Conservation (phyloP, 176 grass and related monocot species). For the Phoenix dactylifera region DNA sequence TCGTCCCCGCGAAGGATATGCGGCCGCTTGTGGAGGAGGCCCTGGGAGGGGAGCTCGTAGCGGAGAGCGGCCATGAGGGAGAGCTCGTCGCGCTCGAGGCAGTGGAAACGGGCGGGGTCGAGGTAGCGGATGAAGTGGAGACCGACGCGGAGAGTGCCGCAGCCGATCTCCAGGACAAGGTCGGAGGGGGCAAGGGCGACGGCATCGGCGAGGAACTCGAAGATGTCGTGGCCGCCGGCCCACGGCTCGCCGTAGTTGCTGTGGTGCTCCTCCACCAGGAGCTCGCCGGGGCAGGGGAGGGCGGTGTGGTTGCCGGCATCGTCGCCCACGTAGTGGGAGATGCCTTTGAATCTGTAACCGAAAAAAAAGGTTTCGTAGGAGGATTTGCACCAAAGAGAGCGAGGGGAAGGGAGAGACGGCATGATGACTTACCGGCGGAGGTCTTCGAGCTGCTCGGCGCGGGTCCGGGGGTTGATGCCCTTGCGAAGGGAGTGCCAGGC, state of each 20-base stretch:
- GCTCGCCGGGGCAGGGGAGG: constrained; percentile 58
- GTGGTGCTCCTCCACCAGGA: constrained; percentile 96
- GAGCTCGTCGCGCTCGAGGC: constrained; percentile 80
- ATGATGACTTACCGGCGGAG: constrained; percentile 43
- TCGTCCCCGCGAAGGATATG: constrained; percentile 64
- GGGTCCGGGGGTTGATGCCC: constrained; percentile 91
- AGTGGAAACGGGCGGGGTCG: constrained; percentile 60
- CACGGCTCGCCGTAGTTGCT: constrained; percentile 93
- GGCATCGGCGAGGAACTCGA: constrained; percentile 69
- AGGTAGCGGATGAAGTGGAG: constrained; percentile 89
- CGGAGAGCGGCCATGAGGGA: constrained; percentile 76
- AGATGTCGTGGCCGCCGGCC: constrained; percentile 76
- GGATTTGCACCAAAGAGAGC: neutral
- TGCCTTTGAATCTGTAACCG: constrained; percentile 58
- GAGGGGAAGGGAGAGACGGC: neutral
- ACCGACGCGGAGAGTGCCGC: constrained; percentile 83
- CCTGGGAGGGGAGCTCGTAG: constrained; percentile 72
- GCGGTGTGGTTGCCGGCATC: constrained; percentile 55
- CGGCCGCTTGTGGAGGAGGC: constrained; percentile 74
- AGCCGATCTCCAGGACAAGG: constrained; percentile 76
- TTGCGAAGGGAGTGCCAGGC: constrained; percentile 71
- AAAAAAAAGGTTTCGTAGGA: neutral
- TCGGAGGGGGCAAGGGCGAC: constrained; percentile 35
- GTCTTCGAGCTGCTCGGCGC: constrained; percentile 71
- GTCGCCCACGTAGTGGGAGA: constrained; percentile 57